Base-by-base conservation (phyloP, 352 stramenopile species). In the Pythium dissotocum region DNA sequence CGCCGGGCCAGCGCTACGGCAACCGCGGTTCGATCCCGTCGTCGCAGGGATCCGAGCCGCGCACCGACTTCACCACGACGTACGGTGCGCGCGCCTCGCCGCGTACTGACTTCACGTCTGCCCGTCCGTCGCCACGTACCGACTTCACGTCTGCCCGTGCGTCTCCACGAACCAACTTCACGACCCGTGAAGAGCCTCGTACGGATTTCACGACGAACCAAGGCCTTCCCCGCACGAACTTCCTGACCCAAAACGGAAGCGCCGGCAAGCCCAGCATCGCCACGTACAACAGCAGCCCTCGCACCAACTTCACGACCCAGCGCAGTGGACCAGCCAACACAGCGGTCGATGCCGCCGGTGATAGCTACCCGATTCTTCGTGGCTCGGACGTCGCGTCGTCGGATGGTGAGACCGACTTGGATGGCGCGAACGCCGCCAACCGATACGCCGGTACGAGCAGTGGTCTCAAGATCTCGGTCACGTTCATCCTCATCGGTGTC, bases 401-500 rank as follows among this genome's bases (percentile, higher is more conserved):
- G 12, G 61, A 52, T 46, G 42, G 16, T 28, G 57, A 54, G 0
- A 59, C 53, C 30, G 65, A 61, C 8, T 26, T 28, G 13, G 52
- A 67, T 2, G 44, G 53, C 28, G 53, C 35, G 16, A 33, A 44
- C 52, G 21, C 36, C 13, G 70, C 76, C 4, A 76, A 74, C 6
- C 73, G 79, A 28, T 88, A 85, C 73, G 79, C 75, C 35, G 80
- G 77, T 51, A 77, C 76, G 44, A 72, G 76, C 64, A 87, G 75
- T 33, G 77, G 72, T 13, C 65, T 86, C 26, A 74, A 77, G 33
- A 69, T 91, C 61, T 90, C 82, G 6, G 71, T 88, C 8, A 58
- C 58, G 57, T 79, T 79, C 72, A 86, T 83, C 33, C 76, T 90
- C 48, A 58, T 85, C 6, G 81, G 84, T 10, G 76, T 86, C 10